A percentile compares a stretch with the other conserved stretches of the same genome.
Evolutionary conservation across 345 rosid species (phyloP).

Genomic region (Salix viminalis): DNA sequence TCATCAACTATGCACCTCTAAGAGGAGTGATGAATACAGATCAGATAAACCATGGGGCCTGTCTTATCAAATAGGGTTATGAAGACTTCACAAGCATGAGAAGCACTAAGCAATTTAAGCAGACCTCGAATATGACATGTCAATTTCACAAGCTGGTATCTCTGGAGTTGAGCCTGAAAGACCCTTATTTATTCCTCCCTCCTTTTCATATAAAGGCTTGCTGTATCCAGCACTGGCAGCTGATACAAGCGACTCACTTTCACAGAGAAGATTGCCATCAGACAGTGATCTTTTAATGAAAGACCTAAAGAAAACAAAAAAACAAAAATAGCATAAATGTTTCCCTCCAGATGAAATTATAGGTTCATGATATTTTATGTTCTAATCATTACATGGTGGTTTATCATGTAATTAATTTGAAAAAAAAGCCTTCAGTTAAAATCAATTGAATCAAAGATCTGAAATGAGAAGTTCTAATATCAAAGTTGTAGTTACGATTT

Average conservation of each 20-base stretch:
- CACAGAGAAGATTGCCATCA: slow-evolving; percentile 64
- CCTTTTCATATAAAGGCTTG: slow-evolving; percentile 31
- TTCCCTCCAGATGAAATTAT: neutral
- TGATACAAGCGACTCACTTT: slow-evolving; percentile 35
- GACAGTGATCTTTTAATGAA: slow-evolving; percentile 72
- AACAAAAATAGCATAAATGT: neutral
- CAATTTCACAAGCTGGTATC: slow-evolving; percentile 49
- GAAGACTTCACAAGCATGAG: neutral
- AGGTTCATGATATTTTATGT: neutral
- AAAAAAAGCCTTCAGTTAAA: neutral
- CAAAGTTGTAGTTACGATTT: neutral
- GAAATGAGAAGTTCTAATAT: neutral
- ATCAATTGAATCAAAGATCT: neutral
- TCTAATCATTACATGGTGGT: neutral
- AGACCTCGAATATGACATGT: slow-evolving; percentile 51
- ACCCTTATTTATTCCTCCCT: slow-evolving; percentile 33
- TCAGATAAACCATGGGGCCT: neutral
- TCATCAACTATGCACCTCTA: neutral
- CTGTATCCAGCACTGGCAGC: slow-evolving; percentile 29
- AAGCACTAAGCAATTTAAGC: neutral
- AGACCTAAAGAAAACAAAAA: slow-evolving; percentile 36
- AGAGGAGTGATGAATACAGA: neutral
- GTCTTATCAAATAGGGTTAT: neutral
- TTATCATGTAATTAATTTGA: neutral
- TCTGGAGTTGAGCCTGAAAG: slow-evolving; percentile 63